Evolutionary conservation across 768 basidiomycete genomes (phyloP).

Genomic region (Mycena maculata): DNA sequence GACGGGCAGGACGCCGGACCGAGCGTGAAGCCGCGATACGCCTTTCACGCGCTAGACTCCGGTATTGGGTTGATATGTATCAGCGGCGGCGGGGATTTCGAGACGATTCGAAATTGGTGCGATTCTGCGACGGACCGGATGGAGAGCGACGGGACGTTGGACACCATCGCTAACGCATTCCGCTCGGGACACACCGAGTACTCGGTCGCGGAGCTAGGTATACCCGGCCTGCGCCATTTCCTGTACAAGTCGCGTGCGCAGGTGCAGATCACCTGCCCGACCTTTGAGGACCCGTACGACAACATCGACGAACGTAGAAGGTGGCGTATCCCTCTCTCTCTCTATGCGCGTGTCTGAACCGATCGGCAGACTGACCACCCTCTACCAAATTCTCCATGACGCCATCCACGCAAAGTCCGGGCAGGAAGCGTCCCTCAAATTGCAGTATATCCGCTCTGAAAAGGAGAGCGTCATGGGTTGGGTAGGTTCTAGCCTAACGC

Average conservation of each 20-base stretch:
- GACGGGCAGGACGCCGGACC: constrained; percentile 10
- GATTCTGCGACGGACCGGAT: constrained; percentile 77
- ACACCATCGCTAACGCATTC: constrained; percentile 62
- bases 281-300: constrained; percentile 90
- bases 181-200: constrained; percentile 68
- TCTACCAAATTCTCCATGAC: constrained; percentile 91
- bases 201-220: constrained; percentile 78
- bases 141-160: constrained; percentile 65
- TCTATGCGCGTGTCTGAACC: background rate
- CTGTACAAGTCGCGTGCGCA: constrained; percentile 91
- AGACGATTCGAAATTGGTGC: constrained; percentile 83
- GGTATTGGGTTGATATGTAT: constrained; percentile 82
- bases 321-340: constrained; percentile 47
- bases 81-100: constrained; percentile 86
- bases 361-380: constrained; percentile 72
- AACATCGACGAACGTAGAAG: constrained; percentile 67
- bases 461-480: constrained; percentile 94
- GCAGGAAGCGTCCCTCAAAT: constrained; percentile 81
- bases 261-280: constrained; percentile 90
- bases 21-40: constrained; percentile 12
- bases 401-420: constrained; percentile 91
- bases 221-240: constrained; percentile 94
- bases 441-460: constrained; percentile 88
- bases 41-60: constrained; percentile 39
- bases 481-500: constrained; percentile 62